Conservation (phyloP, 2,329 filamentous ascomycete genomes). For the Epichloe aotearoae region DNA sequence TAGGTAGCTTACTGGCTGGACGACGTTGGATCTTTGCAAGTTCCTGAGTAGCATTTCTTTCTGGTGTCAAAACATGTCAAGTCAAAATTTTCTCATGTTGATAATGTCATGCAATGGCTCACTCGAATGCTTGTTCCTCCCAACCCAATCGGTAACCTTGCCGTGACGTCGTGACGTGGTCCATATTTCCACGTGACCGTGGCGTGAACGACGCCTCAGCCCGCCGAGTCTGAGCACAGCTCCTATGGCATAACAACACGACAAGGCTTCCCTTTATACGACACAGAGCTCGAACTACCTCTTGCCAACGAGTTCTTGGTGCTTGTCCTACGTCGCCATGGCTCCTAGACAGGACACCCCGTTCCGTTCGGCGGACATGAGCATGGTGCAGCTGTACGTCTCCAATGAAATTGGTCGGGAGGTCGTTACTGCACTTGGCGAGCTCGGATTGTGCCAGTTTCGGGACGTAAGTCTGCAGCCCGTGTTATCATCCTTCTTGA, state of each 20-base stretch:
- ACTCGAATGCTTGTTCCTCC: background rate
- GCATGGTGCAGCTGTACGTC: slow-evolving; percentile 98
- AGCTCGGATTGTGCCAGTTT: slow-evolving; percentile 93
- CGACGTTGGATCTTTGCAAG: too few relatives aligned
- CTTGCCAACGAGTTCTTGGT: slow-evolving; percentile 18
- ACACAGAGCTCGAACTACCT: slow-evolving; percentile 16
- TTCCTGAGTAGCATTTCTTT: too few relatives aligned
- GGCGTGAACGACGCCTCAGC: slow-evolving; percentile 13
- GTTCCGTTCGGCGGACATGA: slow-evolving; percentile 99
- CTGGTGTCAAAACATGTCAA: too few relatives aligned
- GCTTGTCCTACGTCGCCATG: slow-evolving; percentile 32
- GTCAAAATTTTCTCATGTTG: too few relatives aligned
- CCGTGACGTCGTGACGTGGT: slow-evolving; percentile 4
- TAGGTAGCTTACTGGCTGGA: too few relatives aligned
- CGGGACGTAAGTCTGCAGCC: slow-evolving; percentile 59
- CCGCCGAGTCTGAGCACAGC: slow-evolving; percentile 8
- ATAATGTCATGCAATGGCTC: background rate
- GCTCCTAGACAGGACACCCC: slow-evolving; percentile 71
- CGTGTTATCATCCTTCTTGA: background rate
- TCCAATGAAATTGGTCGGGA: slow-evolving; percentile 97
- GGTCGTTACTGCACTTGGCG: slow-evolving; percentile 89
- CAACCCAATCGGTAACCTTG: background rate
- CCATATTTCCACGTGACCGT: slow-evolving; percentile 14
- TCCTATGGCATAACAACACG: slow-evolving; percentile 15
- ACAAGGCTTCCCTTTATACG: slow-evolving; percentile 9